A percentile compares a stretch with the other conserved stretches of the same genome.
phyloP scores from a whole-genome alignment of 2,329 filamentous ascomycete genomes.

The Stemphylium beticola region DNA sequence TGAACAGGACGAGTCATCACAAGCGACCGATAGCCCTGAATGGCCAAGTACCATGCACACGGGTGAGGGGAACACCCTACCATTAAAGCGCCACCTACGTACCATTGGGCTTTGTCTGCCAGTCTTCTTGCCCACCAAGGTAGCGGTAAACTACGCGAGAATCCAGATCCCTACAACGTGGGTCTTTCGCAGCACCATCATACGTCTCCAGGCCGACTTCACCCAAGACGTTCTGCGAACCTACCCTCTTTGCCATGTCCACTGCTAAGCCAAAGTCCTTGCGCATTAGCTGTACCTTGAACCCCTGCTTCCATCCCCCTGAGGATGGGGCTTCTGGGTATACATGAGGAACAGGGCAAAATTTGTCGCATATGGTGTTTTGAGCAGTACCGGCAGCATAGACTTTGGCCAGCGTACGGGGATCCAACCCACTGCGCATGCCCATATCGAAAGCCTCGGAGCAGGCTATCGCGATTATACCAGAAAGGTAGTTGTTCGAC shows the following conservation, averaged over 20 bases:
- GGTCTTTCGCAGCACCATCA: conserved; percentile 58
- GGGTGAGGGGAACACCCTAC: neutral
- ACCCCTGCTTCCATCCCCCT: conserved; percentile 61
- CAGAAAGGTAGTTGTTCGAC: conserved; percentile 67
- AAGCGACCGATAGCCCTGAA: neutral
- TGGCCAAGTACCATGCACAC: neutral
- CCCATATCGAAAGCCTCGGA: conserved; percentile 67
- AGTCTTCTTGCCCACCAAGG: conserved; percentile 61
- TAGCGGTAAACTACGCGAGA: conserved; percentile 65
- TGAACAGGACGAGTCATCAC: neutral
- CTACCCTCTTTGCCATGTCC: conserved; percentile 61
- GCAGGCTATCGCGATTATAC: conserved; percentile 64
- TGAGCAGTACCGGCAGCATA: conserved; percentile 61
- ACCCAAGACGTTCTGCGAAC: conserved; percentile 58
- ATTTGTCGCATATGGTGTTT: conserved; percentile 59
- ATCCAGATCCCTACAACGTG: conserved; percentile 60
- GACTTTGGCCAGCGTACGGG: conserved; percentile 59
- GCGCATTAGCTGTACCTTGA: conserved; percentile 65
- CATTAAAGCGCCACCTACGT: conserved; percentile 7
- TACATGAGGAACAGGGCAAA: conserved; percentile 60
- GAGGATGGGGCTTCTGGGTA: conserved; percentile 56
- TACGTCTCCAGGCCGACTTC: conserved; percentile 59
- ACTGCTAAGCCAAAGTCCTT: conserved; percentile 65
- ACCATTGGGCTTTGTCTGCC: conserved; percentile 41
- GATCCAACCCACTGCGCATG: conserved; percentile 63